These are phyloP conservation scores for Bretschneidera sinensis DNA, from an alignment of 345 rosid species.

Conservation along the genomic window DNA sequence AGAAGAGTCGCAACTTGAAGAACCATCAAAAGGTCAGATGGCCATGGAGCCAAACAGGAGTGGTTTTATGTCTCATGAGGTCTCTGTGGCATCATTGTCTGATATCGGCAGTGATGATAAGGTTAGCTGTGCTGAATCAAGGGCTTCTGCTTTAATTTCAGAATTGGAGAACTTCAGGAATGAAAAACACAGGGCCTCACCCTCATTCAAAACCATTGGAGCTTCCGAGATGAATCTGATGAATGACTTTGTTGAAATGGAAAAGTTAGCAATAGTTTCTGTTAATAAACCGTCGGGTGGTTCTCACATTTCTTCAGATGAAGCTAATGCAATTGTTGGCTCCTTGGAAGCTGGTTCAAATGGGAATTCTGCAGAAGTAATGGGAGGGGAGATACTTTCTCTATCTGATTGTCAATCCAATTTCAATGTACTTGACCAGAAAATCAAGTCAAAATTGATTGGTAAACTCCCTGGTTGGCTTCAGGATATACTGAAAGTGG, in stretches of 20 bases:
- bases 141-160: slow-evolving; percentile 70
- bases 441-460: slow-evolving; percentile 22
- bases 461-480: slow-evolving; percentile 40
- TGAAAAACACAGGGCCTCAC: slow-evolving; percentile 42
- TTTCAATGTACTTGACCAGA: slow-evolving; percentile 17
- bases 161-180: slow-evolving; percentile 66
- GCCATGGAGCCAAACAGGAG: slow-evolving; percentile 36
- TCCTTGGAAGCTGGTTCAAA: slow-evolving; percentile 22
- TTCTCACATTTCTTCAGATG: slow-evolving; percentile 29
- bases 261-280: slow-evolving; percentile 62
- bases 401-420: slow-evolving; percentile 24
- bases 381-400: slow-evolving; percentile 26
- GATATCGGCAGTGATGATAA: slow-evolving; percentile 71
- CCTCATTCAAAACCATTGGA: slow-evolving; percentile 40
- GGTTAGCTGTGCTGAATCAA: slow-evolving; percentile 66
- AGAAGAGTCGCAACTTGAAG: slow-evolving; percentile 60
- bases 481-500: slow-evolving; percentile 35
- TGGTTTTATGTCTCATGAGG: slow-evolving; percentile 34
- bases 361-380: slow-evolving; percentile 22
- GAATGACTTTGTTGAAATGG: slow-evolving; percentile 99
- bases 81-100: slow-evolving; percentile 54
- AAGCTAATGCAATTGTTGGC: slow-evolving; percentile 15
- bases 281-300: slow-evolving; percentile 38
- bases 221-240: slow-evolving; percentile 73
- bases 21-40: slow-evolving; percentile 37